phyloP scores from a whole-genome alignment of 2,329 filamentous ascomycete species.

The Neonectria neomacrospora region DNA sequence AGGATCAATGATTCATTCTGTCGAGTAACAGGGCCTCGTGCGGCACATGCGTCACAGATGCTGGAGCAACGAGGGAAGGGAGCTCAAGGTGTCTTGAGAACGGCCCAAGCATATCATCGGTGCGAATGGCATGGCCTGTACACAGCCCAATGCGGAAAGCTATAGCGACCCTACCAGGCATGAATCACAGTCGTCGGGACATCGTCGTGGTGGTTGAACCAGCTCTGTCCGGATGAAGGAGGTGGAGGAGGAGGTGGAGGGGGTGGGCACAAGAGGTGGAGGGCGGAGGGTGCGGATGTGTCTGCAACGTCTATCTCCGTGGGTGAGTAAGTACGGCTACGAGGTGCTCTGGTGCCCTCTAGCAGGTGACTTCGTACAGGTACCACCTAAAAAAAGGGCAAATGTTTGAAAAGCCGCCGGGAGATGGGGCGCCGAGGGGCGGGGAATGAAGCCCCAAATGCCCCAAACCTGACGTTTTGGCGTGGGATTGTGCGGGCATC shows the following conservation, averaged over 20 bases:
- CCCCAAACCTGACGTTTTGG: conserved; percentile 23
- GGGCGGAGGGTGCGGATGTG: conserved; percentile 4
- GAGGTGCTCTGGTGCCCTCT: not conserved
- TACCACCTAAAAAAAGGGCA: conserved; percentile 13
- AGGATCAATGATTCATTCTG: conserved; percentile 17
- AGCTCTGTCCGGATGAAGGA: conserved; percentile 18
- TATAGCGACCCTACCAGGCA: conserved; percentile 16
- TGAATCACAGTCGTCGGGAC: conserved; percentile 4
- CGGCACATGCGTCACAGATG: conserved; percentile 22
- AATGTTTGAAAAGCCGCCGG: conserved; percentile 20
- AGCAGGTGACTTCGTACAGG: conserved; percentile 5
- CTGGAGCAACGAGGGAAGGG: conserved; percentile 5
- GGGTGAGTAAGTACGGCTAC: not conserved
- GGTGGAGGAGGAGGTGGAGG: not conserved
- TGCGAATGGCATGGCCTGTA: not conserved
- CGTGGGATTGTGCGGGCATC: conserved; percentile 24
- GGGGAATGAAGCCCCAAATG: conserved; percentile 12
- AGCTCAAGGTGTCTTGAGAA: not conserved
- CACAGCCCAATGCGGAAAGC: conserved; percentile 16
- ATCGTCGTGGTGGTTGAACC: conserved; percentile 14
- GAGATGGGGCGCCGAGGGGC: conserved; percentile 25
- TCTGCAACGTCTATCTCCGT: conserved; percentile 12
- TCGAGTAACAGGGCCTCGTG: conserved; percentile 9
- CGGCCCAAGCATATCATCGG: not conserved
- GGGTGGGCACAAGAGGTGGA: not conserved